Conservation (phyloP, 2,329 filamentous ascomycete species). For the Colletotrichum eremochloae region DNA sequence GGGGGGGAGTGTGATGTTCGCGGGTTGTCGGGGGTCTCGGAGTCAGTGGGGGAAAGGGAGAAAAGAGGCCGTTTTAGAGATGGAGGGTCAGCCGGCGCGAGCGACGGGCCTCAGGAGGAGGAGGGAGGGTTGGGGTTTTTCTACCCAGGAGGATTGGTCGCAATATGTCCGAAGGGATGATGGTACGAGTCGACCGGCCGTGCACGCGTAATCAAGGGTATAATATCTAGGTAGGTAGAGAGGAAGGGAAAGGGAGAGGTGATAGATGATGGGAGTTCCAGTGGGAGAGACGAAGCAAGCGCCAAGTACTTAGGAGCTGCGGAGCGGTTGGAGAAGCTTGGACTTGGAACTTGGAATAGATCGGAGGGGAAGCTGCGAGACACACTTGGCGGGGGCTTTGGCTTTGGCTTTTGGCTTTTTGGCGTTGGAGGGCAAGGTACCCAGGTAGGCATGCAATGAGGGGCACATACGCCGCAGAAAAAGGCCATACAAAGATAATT, state of each 20-base stretch:
- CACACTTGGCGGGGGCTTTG: constrained; percentile 26
- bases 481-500: constrained; percentile 31
- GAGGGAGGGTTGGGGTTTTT: not conserved
- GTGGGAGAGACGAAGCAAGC: constrained; percentile 8
- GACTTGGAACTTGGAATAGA: constrained; percentile 18
- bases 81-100: constrained; percentile 23
- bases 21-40: constrained; percentile 27
- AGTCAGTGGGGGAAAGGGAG: constrained; percentile 19
- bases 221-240: not conserved
- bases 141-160: constrained; percentile 2
- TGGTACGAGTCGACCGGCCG: constrained; percentile 30
- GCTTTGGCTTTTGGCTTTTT: not conserved
- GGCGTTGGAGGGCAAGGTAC: constrained; percentile 12
- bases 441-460: not conserved
- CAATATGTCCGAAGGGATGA: constrained; percentile 34
- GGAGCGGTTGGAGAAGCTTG: constrained; percentile 33
- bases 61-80: constrained; percentile 15
- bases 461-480: constrained; percentile 20
- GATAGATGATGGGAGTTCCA: constrained; percentile 34
- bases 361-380: constrained; percentile 38
- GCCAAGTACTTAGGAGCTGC: constrained; percentile 40
- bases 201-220: constrained; percentile 23
- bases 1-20: constrained; percentile 3
- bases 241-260: constrained; percentile 20
- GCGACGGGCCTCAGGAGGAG: constrained; percentile 1